Conservation (phyloP, 208 protist species). For the Trypanosoma cruzi region DNA sequence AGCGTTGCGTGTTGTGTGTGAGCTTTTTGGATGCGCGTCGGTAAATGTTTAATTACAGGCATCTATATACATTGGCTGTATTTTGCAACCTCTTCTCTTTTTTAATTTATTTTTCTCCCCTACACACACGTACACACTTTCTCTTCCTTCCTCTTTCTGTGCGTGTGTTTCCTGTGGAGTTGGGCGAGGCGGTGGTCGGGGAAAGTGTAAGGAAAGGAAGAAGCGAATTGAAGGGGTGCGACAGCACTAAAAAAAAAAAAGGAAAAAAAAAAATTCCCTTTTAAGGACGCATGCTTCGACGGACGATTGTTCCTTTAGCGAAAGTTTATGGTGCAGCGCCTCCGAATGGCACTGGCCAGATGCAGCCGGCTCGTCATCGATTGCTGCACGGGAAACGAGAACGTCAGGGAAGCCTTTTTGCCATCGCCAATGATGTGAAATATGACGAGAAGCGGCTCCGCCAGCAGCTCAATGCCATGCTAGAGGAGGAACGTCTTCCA, state of each 20-base stretch:
- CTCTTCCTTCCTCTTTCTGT: not conserved
- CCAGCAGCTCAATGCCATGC: slow-evolving; percentile 76
- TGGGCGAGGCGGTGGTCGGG: not conserved
- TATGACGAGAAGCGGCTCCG: slow-evolving; percentile 69
- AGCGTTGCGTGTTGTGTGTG: not conserved
- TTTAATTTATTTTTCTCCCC: not conserved
- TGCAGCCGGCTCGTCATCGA: slow-evolving; percentile 25
- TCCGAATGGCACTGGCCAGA: slow-evolving; percentile 14
- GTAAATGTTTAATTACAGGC: not conserved
- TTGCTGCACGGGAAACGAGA: slow-evolving; percentile 49
- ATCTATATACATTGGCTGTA: too few species aligned
- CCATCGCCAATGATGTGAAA: slow-evolving; percentile 67
- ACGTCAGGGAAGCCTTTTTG: slow-evolving; percentile 79
- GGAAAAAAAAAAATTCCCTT: not conserved
- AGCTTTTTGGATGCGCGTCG: not conserved
- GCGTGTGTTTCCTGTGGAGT: not conserved
- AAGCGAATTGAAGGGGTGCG: slow-evolving; percentile 13
- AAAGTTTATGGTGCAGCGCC: slow-evolving; percentile 67
- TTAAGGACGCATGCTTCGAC: slow-evolving; percentile 18
- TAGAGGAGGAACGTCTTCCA: slow-evolving; percentile 71
- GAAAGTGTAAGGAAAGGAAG: not conserved
- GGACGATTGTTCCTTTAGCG: slow-evolving; percentile 31
- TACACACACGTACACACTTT: too few species aligned
- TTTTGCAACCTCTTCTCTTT: not conserved
- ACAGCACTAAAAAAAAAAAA: not conserved